Evolutionary conservation across 768 basidiomycete genomes (phyloP), one percentile per base, ranked within the genome.

Genomic region (Boletus tylopilopsis): DNA sequence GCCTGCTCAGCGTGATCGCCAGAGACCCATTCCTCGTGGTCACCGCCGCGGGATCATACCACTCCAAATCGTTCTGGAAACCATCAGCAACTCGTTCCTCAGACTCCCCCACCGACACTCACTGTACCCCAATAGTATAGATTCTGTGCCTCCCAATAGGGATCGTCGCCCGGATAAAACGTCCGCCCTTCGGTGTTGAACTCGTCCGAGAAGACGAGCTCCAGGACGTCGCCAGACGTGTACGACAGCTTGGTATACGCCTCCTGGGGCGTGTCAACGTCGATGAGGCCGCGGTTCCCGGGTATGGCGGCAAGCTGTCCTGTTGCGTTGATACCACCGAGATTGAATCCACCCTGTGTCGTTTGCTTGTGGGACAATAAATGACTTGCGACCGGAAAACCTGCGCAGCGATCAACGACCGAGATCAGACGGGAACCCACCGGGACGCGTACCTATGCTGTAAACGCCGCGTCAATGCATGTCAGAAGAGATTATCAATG

Each of bases 151-250:
- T 70, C 74, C 74, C 74, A 85, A 58, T 78, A 84, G 3, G 83
- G 82, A 63, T 83, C 83, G 51, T 83, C 81, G 2, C 81, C 88
- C 4, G 82, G 76, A 66, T 81, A 84, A 62, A 88, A 88, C 7
- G 80, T 73, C 11, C 87, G 71, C 0, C 87, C 89, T 3, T 87
- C 85, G 21, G 62, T 64, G 50, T 91, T 80, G 65, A 93, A 93
- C 71, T 92, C 90, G 62, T 93, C 90, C 1, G 81, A 84, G 67
- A 90, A 93, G 16, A 90, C 81, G 45, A 87, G 71, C 69, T 74
- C 66, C 60, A 68, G 35, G 4, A 71, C 69, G 27, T 68, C 64
- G 15, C 67, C 8, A 1, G 66, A 57, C 58, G 50, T 68, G 60
- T 75, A 82, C 0, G 70, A 65, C 36, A 62, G 55, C 44, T 68